Evolutionary conservation across 2,329 filamentous ascomycete species (phyloP).

Genomic region (Neofusicoccum kwambonambiense): DNA sequence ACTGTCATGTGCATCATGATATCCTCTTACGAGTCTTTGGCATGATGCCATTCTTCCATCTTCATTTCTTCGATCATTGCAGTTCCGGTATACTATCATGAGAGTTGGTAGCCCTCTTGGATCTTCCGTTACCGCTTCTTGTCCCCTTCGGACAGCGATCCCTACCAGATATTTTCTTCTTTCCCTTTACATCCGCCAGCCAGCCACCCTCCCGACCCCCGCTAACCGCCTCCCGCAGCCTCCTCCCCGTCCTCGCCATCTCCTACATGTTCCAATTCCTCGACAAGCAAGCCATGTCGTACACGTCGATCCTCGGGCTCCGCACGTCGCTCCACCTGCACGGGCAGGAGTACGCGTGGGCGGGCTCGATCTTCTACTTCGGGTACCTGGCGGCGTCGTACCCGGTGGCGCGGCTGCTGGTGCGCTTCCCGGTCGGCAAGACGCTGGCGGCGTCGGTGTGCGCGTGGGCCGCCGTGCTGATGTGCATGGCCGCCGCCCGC

Average conservation of each 20-base stretch:
- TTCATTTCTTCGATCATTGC: too few species aligned
- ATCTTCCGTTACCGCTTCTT: too few species aligned
- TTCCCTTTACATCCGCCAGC: too few species aligned
- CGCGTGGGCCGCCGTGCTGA: conserved; percentile 12
- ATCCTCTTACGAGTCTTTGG: too few species aligned
- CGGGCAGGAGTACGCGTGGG: conserved; percentile 28
- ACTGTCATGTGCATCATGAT: too few species aligned
- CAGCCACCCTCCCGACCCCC: too few species aligned
- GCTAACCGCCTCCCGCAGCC: background rate
- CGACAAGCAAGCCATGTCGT: conserved; percentile 23
- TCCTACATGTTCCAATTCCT: conserved; percentile 25
- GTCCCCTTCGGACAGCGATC: too few species aligned
- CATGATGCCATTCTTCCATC: too few species aligned
- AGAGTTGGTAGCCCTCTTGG: too few species aligned
- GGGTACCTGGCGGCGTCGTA: conserved; percentile 18
- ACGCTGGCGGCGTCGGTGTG: conserved; percentile 11
- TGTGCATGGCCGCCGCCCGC: background rate
- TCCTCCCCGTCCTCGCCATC: conserved; percentile 23
- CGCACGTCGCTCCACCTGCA: conserved; percentile 22
- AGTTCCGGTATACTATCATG: too few species aligned
- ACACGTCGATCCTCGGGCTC: conserved; percentile 27
- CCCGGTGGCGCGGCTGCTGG: conserved; percentile 16
- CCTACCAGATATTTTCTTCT: background rate
- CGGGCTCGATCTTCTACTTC: conserved; percentile 27
- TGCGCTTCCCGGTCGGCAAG: conserved; percentile 18